phyloP scores from a whole-genome alignment of 139 green algal species.

The Spirogloea muscicola region DNA sequence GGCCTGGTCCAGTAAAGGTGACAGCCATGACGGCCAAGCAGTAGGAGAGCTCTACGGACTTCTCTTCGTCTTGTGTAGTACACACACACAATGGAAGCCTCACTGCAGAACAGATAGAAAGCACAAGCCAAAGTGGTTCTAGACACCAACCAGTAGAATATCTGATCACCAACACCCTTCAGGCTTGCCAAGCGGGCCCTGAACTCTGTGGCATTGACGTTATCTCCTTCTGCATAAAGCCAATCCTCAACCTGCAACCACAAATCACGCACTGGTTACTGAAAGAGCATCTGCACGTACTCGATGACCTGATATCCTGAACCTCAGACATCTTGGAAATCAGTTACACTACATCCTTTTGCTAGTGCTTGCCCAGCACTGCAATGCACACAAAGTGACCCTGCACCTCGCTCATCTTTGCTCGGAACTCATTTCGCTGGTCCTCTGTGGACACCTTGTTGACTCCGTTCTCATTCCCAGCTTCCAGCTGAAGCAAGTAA shows the following conservation, averaged over 20 bases:
- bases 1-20: background rate
- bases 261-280: background rate
- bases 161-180: background rate
- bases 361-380: background rate
- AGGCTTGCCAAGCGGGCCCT: background rate
- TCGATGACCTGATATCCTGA: background rate
- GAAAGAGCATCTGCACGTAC: background rate
- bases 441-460: constrained; percentile 39
- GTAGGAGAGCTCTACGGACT: background rate
- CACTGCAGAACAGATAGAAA: background rate
- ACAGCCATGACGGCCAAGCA: background rate
- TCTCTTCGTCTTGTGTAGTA: background rate
- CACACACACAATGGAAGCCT: background rate
- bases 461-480: constrained; percentile 15
- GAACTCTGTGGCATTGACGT: constrained; percentile 21
- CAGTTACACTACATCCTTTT: background rate
- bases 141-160: constrained; percentile 19
- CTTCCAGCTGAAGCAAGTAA: too few relatives aligned
- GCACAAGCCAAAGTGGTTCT: background rate
- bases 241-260: constrained; percentile 36
- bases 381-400: background rate
- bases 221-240: constrained; percentile 38
- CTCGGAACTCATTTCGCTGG: constrained; percentile 20
- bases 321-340: background rate
- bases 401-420: constrained; percentile 26